Evolutionary conservation across 768 basidiomycete species (phyloP).

Genomic region (Macrocybe gigantea): DNA sequence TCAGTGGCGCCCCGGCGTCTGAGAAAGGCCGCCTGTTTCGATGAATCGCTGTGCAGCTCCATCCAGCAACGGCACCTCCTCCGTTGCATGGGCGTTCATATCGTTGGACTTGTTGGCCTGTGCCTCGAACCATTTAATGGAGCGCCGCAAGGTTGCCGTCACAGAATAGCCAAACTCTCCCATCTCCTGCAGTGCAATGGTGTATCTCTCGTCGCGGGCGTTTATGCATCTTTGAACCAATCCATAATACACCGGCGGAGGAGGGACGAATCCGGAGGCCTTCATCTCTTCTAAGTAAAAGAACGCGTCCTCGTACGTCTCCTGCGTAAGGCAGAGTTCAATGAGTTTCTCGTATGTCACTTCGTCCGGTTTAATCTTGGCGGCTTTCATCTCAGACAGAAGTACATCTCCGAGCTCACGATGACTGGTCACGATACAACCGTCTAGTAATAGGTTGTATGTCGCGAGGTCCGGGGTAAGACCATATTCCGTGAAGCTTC

Average conservation of each 20-base stretch:
- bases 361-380: slow-evolving; percentile 46
- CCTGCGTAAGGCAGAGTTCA: slow-evolving; percentile 61
- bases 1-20: slow-evolving; percentile 4
- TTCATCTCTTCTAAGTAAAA: slow-evolving; percentile 90
- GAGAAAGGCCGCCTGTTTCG: slow-evolving; percentile 24
- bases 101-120: not conserved
- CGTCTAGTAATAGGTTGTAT: slow-evolving; percentile 65
- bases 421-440: slow-evolving; percentile 53
- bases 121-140: slow-evolving; percentile 5
- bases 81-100: not conserved
- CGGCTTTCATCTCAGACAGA: slow-evolving; percentile 58
- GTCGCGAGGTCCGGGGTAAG: slow-evolving; percentile 56
- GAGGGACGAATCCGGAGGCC: slow-evolving; percentile 47
- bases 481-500: slow-evolving; percentile 48
- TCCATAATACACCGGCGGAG: slow-evolving; percentile 47
- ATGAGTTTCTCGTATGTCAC: slow-evolving; percentile 67
- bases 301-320: slow-evolving; percentile 81
- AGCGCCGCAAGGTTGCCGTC: slow-evolving; percentile 8
- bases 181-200: slow-evolving; percentile 70
- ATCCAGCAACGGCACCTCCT: slow-evolving; percentile 11
- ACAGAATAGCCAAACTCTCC: slow-evolving; percentile 47
- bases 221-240: slow-evolving; percentile 54
- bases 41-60: slow-evolving; percentile 23
- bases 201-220: slow-evolving; percentile 54
- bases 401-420: slow-evolving; percentile 65